These are phyloP conservation scores for Apiosordaria backusii DNA, from an alignment of 495 filamentous ascomycete species.

Conservation along the genomic window DNA sequence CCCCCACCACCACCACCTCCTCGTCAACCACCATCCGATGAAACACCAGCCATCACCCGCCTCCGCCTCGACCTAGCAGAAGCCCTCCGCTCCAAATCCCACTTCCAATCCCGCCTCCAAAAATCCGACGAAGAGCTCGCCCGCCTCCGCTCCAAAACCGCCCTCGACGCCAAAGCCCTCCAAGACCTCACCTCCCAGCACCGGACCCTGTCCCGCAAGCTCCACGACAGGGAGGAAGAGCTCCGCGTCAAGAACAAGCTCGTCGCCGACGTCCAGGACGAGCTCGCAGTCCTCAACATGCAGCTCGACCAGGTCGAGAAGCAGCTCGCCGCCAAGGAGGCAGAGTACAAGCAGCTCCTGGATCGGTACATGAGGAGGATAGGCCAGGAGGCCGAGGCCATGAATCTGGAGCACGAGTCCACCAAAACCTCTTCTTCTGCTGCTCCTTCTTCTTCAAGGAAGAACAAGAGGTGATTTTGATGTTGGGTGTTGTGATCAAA, in stretches of 20 bases:
- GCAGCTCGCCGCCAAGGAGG: slow-evolving; percentile 59
- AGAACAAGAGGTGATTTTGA: not conserved
- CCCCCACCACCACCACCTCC: slow-evolving; percentile 16
- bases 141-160: slow-evolving; percentile 55
- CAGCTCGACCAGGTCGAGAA: slow-evolving; percentile 84
- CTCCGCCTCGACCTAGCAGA: slow-evolving; percentile 63
- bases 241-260: slow-evolving; percentile 75
- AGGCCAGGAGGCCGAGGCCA: slow-evolving; percentile 77
- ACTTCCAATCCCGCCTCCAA: slow-evolving; percentile 60
- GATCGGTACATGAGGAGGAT: slow-evolving; percentile 88
- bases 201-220: slow-evolving; percentile 53
- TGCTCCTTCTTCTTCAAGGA: slow-evolving; percentile 15
- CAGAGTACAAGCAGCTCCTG: slow-evolving; percentile 85
- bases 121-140: slow-evolving; percentile 58
- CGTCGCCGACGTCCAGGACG: slow-evolving; percentile 85
- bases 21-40: slow-evolving; percentile 27
- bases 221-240: slow-evolving; percentile 83
- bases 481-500: not conserved
- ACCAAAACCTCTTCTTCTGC: slow-evolving; percentile 8
- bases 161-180: slow-evolving; percentile 55
- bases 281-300: slow-evolving; percentile 77
- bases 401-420: slow-evolving; percentile 64
- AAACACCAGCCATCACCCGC: slow-evolving; percentile 40
- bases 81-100: slow-evolving; percentile 67
- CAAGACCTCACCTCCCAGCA: slow-evolving; percentile 60